Evolutionary conservation across 305 asterid species (phyloP).

Genomic region (Caryopteris hybrid): DNA sequence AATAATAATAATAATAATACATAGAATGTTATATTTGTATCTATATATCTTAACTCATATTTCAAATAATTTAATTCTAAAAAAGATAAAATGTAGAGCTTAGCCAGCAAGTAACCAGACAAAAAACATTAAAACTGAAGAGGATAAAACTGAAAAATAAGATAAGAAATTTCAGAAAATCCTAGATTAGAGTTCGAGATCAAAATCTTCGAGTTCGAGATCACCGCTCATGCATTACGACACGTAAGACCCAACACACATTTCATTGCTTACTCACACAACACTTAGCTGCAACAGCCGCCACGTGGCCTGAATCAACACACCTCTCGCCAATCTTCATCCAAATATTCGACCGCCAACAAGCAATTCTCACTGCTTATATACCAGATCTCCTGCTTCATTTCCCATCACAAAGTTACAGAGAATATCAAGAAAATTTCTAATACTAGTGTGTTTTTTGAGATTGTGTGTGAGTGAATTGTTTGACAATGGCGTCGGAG

Average conservation of each 20-base stretch:
- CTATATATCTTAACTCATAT: too few species aligned
- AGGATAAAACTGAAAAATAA: too few species aligned
- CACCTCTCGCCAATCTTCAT: conserved; percentile 14
- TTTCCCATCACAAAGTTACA: neutral
- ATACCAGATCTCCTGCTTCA: neutral
- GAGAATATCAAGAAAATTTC: neutral
- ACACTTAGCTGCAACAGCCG: neutral
- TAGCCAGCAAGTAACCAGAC: too few species aligned
- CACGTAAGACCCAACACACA: conserved; percentile 26
- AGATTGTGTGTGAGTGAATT: neutral
- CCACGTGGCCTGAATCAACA: conserved; percentile 20
- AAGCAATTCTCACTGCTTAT: neutral
- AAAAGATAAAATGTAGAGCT: too few species aligned
- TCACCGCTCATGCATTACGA: conserved; percentile 15
- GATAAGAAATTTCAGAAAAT: neutral
- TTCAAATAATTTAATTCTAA: too few species aligned
- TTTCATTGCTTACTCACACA: conserved; percentile 26
- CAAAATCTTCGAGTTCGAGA: neutral
- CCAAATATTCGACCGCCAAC: conserved; percentile 24
- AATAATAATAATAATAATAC: too few species aligned
- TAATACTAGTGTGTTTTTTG: neutral
- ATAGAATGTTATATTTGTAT: too few species aligned
- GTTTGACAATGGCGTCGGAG: conserved; percentile 49
- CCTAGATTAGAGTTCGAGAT: too few species aligned
- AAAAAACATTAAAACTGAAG: neutral